Base-by-base conservation (phyloP, 2,329 filamentous ascomycete species). In the Myriosclerotinia duriaeana region DNA sequence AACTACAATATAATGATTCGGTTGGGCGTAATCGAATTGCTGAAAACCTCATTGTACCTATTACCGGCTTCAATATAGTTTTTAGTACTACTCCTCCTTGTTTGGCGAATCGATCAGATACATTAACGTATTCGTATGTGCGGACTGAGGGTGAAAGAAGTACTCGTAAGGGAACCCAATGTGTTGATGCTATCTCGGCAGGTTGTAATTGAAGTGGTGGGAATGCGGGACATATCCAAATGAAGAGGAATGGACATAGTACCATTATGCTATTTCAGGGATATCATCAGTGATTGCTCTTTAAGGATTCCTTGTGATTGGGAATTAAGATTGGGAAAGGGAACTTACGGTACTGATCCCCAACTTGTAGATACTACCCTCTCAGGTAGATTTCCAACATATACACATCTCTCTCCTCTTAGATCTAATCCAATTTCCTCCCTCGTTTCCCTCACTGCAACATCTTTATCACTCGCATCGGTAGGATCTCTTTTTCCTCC, bases 341-440 rank as follows among this genome's bases (percentile, higher is more conserved):
- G 9, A 70, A 79, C 82, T 74, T 77, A 87, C 84, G 86, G 85
- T 58, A 84, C 80, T 72, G 85, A 87, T 7, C 87, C 87, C 86
- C 86, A 90, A 65, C 84, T 84, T 0, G 87, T 87, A 8, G 86
- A 88, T 22, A 91, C 86, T 3, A 89, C 80, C 44, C 87, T 77
- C 75, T 90, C 87, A 0, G 87, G 86, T 3, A 90, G 78, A 73
- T 89, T 89, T 6, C 86, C 88, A 48, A 86, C 80, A 66, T 73
- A 77, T 17, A 84, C 76, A 66, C 76, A 79, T 68, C 82, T 75
- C 54, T 79, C 78, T 7, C 77, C 78, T 15, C 77, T 81, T 67
- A 90, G 76, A 73, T 89, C 84, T 12, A 88, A 76, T 1, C 88
- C 88, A 40, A 90, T 87, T 76, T 91, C 88, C 77, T 91, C 88